A percentile compares a stretch with the other conserved stretches of the same genome.
Conservation (phyloP, 1,284 basidiomycete species). For the Exobasidium cylindrosporum region DNA sequence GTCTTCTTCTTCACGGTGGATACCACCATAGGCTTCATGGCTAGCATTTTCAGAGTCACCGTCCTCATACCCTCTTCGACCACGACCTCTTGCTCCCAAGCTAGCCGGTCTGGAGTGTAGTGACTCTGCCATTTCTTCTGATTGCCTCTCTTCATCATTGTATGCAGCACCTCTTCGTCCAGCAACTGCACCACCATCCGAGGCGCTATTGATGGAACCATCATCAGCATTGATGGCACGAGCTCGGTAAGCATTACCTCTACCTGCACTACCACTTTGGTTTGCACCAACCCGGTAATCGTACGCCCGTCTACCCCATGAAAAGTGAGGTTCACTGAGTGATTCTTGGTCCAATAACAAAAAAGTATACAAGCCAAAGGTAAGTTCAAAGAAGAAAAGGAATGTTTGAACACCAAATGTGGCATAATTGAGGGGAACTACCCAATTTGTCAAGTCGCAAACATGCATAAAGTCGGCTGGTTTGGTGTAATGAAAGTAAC, state of each 20-base stretch:
- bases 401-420: constrained; percentile 54
- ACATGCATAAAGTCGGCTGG: constrained; percentile 53
- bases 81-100: constrained; percentile 12
- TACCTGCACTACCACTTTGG: constrained; percentile 1
- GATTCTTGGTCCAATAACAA: constrained; percentile 59
- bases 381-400: constrained; percentile 43
- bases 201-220: not conserved
- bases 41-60: constrained; percentile 10
- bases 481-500: constrained; percentile 56
- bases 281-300: constrained; percentile 28
- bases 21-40: constrained; percentile 8
- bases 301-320: constrained; percentile 52
- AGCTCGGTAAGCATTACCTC: constrained; percentile 25
- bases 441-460: constrained; percentile 55
- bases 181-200: constrained; percentile 13
- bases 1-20: constrained; percentile 1
- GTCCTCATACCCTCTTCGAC: constrained; percentile 18
- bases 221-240: constrained; percentile 21
- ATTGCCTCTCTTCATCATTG: constrained; percentile 34
- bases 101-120: constrained; percentile 3
- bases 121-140: constrained; percentile 26
- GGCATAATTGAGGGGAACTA: constrained; percentile 53
- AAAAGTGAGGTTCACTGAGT: constrained; percentile 56
- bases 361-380: constrained; percentile 52
- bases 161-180: constrained; percentile 41